Base-by-base conservation (phyloP, 768 basidiomycete species). In the Peribolospora kevripleyi region DNA sequence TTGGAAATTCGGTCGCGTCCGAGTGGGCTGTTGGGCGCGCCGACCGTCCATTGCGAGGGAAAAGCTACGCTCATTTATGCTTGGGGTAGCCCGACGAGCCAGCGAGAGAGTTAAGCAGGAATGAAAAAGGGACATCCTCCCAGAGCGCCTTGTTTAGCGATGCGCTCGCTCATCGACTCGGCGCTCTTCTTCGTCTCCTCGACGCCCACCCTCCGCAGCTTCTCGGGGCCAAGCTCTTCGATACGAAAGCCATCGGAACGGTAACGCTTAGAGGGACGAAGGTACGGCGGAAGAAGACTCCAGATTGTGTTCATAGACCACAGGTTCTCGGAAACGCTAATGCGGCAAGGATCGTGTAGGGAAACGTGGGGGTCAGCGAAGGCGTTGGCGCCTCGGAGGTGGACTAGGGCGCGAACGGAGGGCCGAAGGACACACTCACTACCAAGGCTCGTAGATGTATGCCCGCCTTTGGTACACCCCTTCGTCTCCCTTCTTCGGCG, bases 371-470 rank as follows among this genome's bases (percentile, higher is more conserved):
- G 25, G 25, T 25, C 25, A 25, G 25, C 25, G 25, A 25, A 25
- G 25, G 25, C 25, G 25, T 25, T 1, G 25, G 25, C 25, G 25
- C 25, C 25, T 25, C 25, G 25, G 25, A 25, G 25, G 25, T 25
- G 1, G 25, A 25, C 25, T 25, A 25, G 25, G 25, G 25, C 25
- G 25, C 1, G 25, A 25, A 25, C 25, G 25, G 25, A 25, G 25
- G 25, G 25, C 25, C 25, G 25, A 25, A 25, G 25, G 25, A 25
- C 25, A 25, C 25, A 25, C 25, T 25, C 1, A 25, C 25, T 25
- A 56, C 55, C 55, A 56, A 6, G 55, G 50, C 46, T 56, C 55
- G 43, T 51, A 56, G 5, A 52, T 40, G 50, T 51, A 56, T 2
- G 50, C 55, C 40, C 52, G 11, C 10, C 55, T 43, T 37, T 50